A percentile compares a stretch with the other conserved stretches of the same genome.
Evolutionary conservation across 2,329 filamentous ascomycete species (phyloP).

Genomic region (Lachnellula arida): DNA sequence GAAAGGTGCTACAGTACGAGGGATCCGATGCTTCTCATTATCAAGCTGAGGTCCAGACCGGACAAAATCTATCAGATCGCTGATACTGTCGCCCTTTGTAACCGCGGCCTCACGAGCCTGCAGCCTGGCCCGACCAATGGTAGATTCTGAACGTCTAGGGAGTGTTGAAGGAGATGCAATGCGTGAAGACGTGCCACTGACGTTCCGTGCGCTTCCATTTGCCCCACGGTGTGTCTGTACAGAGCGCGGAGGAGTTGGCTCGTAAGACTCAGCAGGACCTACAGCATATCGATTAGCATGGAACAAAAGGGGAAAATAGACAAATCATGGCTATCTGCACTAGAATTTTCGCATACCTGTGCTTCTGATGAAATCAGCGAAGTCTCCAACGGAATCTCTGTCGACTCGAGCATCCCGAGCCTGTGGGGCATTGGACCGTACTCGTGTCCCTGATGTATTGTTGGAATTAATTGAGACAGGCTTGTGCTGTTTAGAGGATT

Average conservation of each 20-base stretch:
- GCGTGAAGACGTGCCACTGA: slow-evolving; percentile 18
- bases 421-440: slow-evolving; percentile 24
- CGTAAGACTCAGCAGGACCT: slow-evolving; percentile 53
- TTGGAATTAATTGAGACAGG: slow-evolving; percentile 10
- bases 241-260: slow-evolving; percentile 23
- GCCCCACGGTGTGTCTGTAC: slow-evolving; percentile 31
- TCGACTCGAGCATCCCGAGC: slow-evolving; percentile 71
- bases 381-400: slow-evolving; percentile 70
- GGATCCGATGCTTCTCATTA: slow-evolving; percentile 64
- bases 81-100: slow-evolving; percentile 61
- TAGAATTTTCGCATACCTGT: slow-evolving; percentile 40
- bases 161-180: slow-evolving; percentile 12
- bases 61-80: slow-evolving; percentile 94
- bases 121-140: slow-evolving; percentile 48
- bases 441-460: slow-evolving; percentile 12
- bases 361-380: slow-evolving; percentile 84
- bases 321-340: neutral
- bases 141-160: slow-evolving; percentile 27
- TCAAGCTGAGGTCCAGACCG: slow-evolving; percentile 64
- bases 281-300: neutral
- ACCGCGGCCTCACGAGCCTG: slow-evolving; percentile 68
- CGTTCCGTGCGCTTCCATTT: slow-evolving; percentile 26
- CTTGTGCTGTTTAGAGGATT: slow-evolving; percentile 11
- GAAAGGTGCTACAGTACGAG: slow-evolving; percentile 79
- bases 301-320: neutral